Evolutionary conservation across 2,329 filamentous ascomycete genomes (phyloP), one percentile per base, ranked within the genome.

Genomic region (Domatiomyces globalis): DNA sequence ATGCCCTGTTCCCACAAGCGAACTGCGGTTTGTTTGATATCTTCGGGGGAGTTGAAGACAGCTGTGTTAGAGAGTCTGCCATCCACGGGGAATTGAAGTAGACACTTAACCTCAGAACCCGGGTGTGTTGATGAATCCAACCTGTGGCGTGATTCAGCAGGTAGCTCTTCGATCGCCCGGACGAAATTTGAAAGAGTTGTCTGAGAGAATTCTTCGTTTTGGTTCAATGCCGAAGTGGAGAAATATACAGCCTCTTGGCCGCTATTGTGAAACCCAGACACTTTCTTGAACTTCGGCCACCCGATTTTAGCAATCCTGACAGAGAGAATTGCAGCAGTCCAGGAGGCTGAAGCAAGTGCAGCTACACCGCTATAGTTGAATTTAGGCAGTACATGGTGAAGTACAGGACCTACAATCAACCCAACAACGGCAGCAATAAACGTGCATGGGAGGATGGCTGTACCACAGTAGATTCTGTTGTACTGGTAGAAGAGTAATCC

Each of bases 401-500:
- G 61, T 2, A 70, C 62, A 36, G 72, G 67, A 12, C 75, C 75
- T 4, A 73, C 51, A 1, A 70, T 61, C 7, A 78, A 62, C 5
- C 74, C 75, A 15, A 75, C 49, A 17, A 68, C 49, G 3, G 70
- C 65, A 10, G 72, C 73, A n/a, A 66, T 56, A 5, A 74, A 56
- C 4, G 78, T 66, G 5, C 72, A 71, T 56, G 71, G 71, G 44
- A 76, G 63, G 1, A 71, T 70, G 50, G 72, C 66, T 1, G 72
- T 69, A 0, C 74, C 75, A 6, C 71, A 70, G 58, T 75, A 77
- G 43, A 77, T 75, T 61, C 72, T 74, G 42, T 66, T 73, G 62
- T 73, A 75, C 59, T 75, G 75, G 52, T 76, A 78, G 61, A 72
- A 73, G 6, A 78, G 65, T 29, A 78, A 61, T 2, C 75, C 76